Conservation (phyloP, 441 rosid genomes). For the Raphanus hybrid region DNA sequence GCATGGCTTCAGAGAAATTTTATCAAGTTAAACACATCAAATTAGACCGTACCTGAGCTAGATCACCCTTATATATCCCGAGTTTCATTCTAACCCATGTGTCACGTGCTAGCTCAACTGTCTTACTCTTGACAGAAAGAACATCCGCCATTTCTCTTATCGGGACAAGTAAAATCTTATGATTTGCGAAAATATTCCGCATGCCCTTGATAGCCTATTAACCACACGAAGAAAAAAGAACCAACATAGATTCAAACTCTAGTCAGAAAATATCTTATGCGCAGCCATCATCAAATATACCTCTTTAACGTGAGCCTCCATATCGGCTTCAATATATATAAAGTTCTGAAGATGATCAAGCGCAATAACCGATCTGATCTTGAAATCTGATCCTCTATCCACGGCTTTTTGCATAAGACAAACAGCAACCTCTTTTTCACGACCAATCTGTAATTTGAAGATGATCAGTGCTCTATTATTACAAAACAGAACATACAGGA, state of each 20-base stretch:
- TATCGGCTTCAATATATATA: constrained; percentile 86
- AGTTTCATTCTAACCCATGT: constrained; percentile 95
- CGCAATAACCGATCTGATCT: constrained; percentile 81
- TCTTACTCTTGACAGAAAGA: constrained; percentile 87
- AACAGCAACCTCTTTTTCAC: constrained; percentile 82
- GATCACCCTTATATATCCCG: constrained; percentile 86
- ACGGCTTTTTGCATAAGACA: constrained; percentile 88
- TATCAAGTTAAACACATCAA: background rate
- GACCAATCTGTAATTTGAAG: constrained; percentile 8
- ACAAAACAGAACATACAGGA: background rate
- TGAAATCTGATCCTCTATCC: constrained; percentile 81
- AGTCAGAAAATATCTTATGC: background rate
- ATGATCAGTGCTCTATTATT: too few relatives aligned
- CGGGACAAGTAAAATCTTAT: constrained; percentile 80
- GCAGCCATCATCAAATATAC: constrained; percentile 40
- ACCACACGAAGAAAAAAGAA: background rate
- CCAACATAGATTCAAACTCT: background rate
- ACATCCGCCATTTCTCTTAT: constrained; percentile 94
- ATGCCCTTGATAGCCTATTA: constrained; percentile 91
- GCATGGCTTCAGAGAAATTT: background rate
- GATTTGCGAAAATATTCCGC: constrained; percentile 58
- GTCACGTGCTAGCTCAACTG: constrained; percentile 79
- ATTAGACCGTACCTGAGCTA: constrained; percentile 64
- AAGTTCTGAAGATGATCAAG: constrained; percentile 88
- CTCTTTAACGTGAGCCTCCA: constrained; percentile 95